Evolutionary conservation across 192 early-diverging fungal species (phyloP), one percentile per base, ranked within the genome.

Genomic region (Coemansia sp.): DNA sequence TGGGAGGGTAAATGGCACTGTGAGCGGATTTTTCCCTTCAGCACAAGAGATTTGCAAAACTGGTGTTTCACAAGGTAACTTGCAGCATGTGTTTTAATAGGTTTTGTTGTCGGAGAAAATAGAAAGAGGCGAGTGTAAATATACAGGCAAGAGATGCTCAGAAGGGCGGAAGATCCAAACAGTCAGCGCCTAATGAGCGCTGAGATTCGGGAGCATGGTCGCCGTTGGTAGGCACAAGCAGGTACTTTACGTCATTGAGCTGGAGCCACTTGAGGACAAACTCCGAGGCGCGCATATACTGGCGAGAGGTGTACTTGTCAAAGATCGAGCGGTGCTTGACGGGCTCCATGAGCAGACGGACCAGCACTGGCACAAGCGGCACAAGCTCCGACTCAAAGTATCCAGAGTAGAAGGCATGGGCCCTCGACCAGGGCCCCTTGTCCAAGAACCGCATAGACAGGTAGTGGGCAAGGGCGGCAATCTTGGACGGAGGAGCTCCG

Each of bases 251-350:
- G 20, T 84, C 73, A 66, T 90, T 85, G 3, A 80, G 85, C 64
- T 80, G 77, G 62, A 87, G 21, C 94, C 94, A 95, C 66, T 93
- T 88, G 50, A 87, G 82, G 42, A 87, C 90, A 85, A 91, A 94
- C 39, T 91, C 61, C 48, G 88, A 89, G 12, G 87, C 95, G 70
- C 89, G 92, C 84, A 94, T 81, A 63, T 89, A 94, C 64, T 88
- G 89, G 58, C 86, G 86, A 65, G 85, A 75, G n/a, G 90, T 62
- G 83, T 96, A 99, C 82, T 99, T 99, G 38, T 86, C 88, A 75
- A 79, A 94, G 65, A 99, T 83, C n/a, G 87, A 85, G 28, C 90
- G 88, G 65, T 88, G 66, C 64, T 83, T 79, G 8, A 35, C 36
- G 4, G 86, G 83, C 37, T 76, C 69, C 35, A 72, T 65, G 9